Evolutionary conservation across 768 basidiomycete genomes (phyloP).

Genomic region (Hypholoma sublateritium): DNA sequence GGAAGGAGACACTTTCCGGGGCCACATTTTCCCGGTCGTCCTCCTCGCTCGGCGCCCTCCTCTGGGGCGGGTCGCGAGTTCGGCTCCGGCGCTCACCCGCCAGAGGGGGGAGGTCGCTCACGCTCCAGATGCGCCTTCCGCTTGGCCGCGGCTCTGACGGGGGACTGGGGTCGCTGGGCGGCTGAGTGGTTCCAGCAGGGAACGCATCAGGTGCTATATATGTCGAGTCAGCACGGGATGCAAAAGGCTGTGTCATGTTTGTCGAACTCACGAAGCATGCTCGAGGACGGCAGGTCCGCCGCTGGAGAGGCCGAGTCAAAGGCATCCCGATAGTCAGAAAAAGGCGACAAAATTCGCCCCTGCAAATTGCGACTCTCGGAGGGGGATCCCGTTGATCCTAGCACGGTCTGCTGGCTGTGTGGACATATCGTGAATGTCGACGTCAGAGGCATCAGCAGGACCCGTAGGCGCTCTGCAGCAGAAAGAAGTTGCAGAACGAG

Average conservation of each 20-base stretch:
- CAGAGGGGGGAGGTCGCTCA: constrained; percentile 4
- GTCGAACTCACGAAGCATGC: constrained; percentile 19
- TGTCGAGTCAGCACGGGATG: constrained; percentile 13
- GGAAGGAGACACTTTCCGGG: constrained; percentile 16
- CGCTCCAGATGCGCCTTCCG: constrained; percentile 11
- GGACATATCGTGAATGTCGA: constrained; percentile 25
- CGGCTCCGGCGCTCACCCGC: constrained; percentile 2
- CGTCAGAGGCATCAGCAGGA: constrained; percentile 35
- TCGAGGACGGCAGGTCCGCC: constrained; percentile 4
- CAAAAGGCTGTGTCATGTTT: constrained; percentile 10
- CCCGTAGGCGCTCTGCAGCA: constrained; percentile 28
- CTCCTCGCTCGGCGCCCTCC: constrained; percentile 12
- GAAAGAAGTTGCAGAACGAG: background rate
- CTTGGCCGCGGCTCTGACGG: background rate
- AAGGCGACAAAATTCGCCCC: background rate
- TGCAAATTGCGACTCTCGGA: constrained; percentile 2
- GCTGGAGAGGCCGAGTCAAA: background rate
- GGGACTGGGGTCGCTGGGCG: background rate
- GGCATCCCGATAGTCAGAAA: background rate
- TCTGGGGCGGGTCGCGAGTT: constrained; percentile 5
- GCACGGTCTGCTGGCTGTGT: background rate
- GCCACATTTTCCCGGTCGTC: constrained; percentile 32
- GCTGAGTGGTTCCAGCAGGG: background rate
- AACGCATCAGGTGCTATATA: constrained; percentile 15
- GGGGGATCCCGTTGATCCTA: background rate